phyloP scores from a whole-genome alignment of 495 filamentous ascomycete genomes.

The Amniculicola lignicola region DNA sequence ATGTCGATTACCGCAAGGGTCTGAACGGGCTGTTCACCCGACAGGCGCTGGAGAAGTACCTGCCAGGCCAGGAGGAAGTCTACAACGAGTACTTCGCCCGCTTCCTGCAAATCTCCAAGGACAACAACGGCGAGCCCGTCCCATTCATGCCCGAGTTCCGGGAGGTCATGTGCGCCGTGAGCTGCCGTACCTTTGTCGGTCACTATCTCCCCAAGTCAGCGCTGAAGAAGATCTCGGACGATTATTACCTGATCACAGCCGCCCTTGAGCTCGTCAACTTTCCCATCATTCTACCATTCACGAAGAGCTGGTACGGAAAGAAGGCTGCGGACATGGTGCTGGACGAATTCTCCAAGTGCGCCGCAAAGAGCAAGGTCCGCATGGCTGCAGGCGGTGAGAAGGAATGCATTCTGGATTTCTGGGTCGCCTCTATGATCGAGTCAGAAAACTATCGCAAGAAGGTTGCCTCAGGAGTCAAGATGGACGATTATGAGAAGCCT shows the following conservation, averaged over 20 bases:
- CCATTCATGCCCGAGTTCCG: constrained; percentile 93
- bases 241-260: constrained; percentile 94
- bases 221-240: constrained; percentile 92
- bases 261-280: constrained; percentile 98
- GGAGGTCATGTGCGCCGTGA: constrained; percentile 92
- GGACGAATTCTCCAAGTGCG: constrained; percentile 83
- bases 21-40: constrained; percentile 94
- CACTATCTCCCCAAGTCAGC: constrained; percentile 87
- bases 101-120: constrained; percentile 69
- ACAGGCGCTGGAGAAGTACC: constrained; percentile 78
- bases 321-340: constrained; percentile 91
- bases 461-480: constrained; percentile 62
- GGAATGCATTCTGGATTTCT: constrained; percentile 90
- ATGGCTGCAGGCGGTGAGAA: constrained; percentile 88
- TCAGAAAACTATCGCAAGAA: constrained; percentile 74
- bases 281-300: constrained; percentile 94
- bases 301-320: constrained; percentile 96
- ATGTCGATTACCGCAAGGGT: constrained; percentile 96
- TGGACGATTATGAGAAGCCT: constrained; percentile 74
- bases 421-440: constrained; percentile 81
- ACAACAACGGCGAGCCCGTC: constrained; percentile 64
- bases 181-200: constrained; percentile 93
- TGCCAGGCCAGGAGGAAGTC: constrained; percentile 88
- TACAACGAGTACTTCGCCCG: constrained; percentile 81
- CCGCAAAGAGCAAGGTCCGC: constrained; percentile 85